phyloP scores from a whole-genome alignment of 2,329 filamentous ascomycete species.

The Penicillium hesseltinei region DNA sequence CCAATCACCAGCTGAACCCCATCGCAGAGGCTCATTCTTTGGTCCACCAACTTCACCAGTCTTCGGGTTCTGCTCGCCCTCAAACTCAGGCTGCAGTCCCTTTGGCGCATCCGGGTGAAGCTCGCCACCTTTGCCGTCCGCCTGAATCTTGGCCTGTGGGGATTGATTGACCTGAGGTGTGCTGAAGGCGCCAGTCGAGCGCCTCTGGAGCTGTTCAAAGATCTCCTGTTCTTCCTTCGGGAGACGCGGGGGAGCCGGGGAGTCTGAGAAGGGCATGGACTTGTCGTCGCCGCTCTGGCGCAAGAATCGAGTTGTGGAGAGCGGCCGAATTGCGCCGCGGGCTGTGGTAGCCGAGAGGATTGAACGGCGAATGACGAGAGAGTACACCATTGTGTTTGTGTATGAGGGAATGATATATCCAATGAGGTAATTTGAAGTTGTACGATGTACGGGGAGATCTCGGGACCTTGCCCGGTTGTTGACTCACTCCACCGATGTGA shows the following conservation, averaged over 20 bases:
- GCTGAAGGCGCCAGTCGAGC: constrained; percentile 73
- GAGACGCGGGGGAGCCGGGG: constrained; percentile 78
- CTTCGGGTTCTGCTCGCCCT: constrained; percentile 85
- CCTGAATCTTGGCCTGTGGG: constrained; percentile 49
- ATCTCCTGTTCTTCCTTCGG: constrained; percentile 85
- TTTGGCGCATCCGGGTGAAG: constrained; percentile 69
- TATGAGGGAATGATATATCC: constrained; percentile 8
- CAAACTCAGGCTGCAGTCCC: constrained; percentile 85
- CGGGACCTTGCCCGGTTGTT: background rate
- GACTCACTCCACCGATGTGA: constrained; percentile 11
- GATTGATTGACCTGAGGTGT: constrained; percentile 60
- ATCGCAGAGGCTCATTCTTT: constrained; percentile 92
- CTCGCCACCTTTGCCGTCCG: constrained; percentile 61
- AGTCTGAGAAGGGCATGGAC: constrained; percentile 36
- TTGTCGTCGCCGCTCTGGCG: constrained; percentile 27
- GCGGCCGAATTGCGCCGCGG: constrained; percentile 18
- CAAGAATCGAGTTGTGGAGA: constrained; percentile 28
- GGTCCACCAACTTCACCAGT: constrained; percentile 95
- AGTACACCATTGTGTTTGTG: constrained; percentile 22
- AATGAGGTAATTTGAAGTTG: constrained; percentile 18
- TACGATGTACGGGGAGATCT: background rate
- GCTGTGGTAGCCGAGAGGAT: constrained; percentile 45
- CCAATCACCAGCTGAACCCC: constrained; percentile 77
- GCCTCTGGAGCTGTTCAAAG: constrained; percentile 80
- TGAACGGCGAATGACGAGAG: constrained; percentile 31